Conservation (phyloP, 2,329 filamentous ascomycete genomes). For the Grosmannia clavigera region DNA sequence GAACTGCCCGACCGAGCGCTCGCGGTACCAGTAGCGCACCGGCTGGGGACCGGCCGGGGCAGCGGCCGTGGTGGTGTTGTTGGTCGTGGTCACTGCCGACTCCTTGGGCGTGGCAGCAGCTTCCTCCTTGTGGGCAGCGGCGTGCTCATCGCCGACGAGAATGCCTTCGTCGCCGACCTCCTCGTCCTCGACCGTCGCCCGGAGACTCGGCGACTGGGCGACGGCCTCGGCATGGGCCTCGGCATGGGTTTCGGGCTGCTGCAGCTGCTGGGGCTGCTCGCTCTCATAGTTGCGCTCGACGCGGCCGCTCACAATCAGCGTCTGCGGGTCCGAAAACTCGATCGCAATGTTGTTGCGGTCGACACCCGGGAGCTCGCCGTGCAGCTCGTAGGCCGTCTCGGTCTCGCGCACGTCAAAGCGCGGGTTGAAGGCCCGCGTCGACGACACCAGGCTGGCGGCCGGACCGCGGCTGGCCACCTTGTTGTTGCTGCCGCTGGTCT, state of each 20-base stretch:
- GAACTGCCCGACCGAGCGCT: constrained; percentile 56
- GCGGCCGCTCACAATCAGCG: constrained; percentile 56
- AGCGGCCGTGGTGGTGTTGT: not conserved
- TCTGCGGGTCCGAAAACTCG: constrained; percentile 68
- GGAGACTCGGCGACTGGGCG: constrained; percentile 27
- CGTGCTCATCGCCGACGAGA: constrained; percentile 15
- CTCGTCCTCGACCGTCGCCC: constrained; percentile 57
- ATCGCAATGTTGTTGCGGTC: constrained; percentile 62
- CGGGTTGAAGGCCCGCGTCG: constrained; percentile 44
- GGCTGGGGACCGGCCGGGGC: constrained; percentile 12
- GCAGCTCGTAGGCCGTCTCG: constrained; percentile 56
- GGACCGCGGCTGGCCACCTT: constrained; percentile 15
- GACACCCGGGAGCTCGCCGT: constrained; percentile 69
- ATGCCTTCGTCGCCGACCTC: constrained; percentile 16
- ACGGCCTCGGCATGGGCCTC: constrained; percentile 11
- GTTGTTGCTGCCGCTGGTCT: constrained; percentile 9
- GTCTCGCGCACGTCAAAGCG: constrained; percentile 70
- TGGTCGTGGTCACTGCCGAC: not conserved
- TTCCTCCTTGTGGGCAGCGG: constrained; percentile 11
- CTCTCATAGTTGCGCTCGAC: constrained; percentile 47
- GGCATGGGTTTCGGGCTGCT: not conserved
- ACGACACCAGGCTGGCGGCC: constrained; percentile 20
- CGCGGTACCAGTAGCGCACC: constrained; percentile 52
- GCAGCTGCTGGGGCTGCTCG: not conserved
- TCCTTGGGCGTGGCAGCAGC: not conserved